Conservation (phyloP, 2,329 filamentous ascomycete species). For the Cladosporium sp. region DNA sequence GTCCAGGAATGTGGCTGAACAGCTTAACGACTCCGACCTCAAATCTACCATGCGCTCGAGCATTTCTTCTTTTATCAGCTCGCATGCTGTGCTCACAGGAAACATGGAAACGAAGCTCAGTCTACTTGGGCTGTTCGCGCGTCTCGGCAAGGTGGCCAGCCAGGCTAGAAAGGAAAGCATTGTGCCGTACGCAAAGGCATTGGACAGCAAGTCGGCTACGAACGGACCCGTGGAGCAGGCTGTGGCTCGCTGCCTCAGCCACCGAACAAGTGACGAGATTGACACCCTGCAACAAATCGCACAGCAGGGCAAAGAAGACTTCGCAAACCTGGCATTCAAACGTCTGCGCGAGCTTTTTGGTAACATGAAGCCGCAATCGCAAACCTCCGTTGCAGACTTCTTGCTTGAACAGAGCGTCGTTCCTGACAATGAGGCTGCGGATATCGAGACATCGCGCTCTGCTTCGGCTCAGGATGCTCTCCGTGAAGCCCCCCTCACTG, state of each 20-base stretch:
- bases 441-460: constrained; percentile 29
- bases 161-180: constrained; percentile 60
- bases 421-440: background rate
- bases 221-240: constrained; percentile 43
- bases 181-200: constrained; percentile 5
- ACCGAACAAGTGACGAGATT: constrained; percentile 57
- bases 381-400: constrained; percentile 56
- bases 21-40: constrained; percentile 55
- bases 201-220: background rate
- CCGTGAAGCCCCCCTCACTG: constrained; percentile 67
- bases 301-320: constrained; percentile 36
- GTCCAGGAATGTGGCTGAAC: constrained; percentile 56
- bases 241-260: constrained; percentile 50
- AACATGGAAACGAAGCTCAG: constrained; percentile 64
- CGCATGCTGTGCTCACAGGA: constrained; percentile 67
- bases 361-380: constrained; percentile 61
- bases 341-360: constrained; percentile 71
- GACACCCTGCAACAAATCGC: constrained; percentile 49
- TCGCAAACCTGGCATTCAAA: constrained; percentile 63
- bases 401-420: constrained; percentile 54
- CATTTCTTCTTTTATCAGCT: constrained; percentile 67
- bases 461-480: constrained; percentile 68
- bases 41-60: constrained; percentile 61
- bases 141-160: constrained; percentile 68
- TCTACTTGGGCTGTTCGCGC: constrained; percentile 68